phyloP scores from a whole-genome alignment of 139 green algal genomes.

The Spirogloea muscicola region DNA sequence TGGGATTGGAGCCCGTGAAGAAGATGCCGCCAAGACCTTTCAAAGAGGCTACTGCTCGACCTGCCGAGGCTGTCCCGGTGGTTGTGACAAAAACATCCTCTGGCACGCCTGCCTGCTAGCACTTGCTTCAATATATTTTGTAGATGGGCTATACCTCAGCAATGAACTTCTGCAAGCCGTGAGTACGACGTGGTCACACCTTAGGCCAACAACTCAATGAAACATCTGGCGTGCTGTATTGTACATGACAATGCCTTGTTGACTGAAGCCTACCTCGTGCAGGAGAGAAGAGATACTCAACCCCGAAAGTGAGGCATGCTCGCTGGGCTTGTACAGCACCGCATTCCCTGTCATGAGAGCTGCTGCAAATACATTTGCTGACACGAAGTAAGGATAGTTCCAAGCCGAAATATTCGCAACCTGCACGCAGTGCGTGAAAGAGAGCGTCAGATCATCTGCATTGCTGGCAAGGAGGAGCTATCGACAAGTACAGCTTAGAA shows the following conservation, averaged over 20 bases:
- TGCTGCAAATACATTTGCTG: slow-evolving; percentile 36
- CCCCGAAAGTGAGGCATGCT: slow-evolving; percentile 15
- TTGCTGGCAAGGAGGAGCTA: not conserved
- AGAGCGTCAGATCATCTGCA: no score
- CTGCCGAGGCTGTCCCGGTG: slow-evolving; percentile 9
- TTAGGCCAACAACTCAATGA: not conserved
- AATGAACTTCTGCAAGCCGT: not conserved
- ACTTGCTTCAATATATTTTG: not conserved
- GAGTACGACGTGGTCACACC: not conserved
- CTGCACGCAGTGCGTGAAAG: not conserved
- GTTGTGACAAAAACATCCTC: slow-evolving; percentile 32
- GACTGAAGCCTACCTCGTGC: not conserved
- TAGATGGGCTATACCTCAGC: not conserved
- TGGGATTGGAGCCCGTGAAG: slow-evolving; percentile 39
- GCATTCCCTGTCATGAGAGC: slow-evolving; percentile 34
- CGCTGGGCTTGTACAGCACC: slow-evolving; percentile 48
- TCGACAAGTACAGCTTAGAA: not conserved
- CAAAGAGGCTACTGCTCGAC: slow-evolving; percentile 23
- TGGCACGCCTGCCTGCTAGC: slow-evolving; percentile 25
- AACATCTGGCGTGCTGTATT: not conserved
- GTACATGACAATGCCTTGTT: not conserved
- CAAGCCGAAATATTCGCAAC: slow-evolving; percentile 39
- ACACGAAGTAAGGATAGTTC: slow-evolving; percentile 49
- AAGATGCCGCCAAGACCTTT: slow-evolving; percentile 20
- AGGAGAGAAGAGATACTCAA: not conserved